These are phyloP conservation scores for Postia placenta DNA, from an alignment of 768 basidiomycete species.

Conservation along the genomic window DNA sequence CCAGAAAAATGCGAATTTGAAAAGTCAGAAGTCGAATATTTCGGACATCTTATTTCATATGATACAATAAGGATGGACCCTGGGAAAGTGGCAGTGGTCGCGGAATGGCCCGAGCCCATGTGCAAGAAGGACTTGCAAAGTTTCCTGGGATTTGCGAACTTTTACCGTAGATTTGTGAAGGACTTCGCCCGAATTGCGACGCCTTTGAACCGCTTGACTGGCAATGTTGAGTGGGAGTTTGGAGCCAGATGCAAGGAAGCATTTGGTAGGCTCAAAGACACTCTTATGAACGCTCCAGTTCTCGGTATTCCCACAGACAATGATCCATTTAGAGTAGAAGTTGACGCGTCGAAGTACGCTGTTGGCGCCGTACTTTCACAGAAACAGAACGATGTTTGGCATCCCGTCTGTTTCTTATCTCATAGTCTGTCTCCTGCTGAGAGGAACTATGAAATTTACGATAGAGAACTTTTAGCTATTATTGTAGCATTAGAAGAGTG, in stretches of 20 bases:
- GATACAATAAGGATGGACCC: slow-evolving; percentile 32
- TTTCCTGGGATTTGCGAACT: slow-evolving; percentile 27
- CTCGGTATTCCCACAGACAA: slow-evolving; percentile 14
- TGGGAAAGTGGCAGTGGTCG: slow-evolving; percentile 31
- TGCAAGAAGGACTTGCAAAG: slow-evolving; percentile 23
- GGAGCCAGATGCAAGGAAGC: slow-evolving; percentile 9
- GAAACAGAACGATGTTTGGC: too few species aligned
- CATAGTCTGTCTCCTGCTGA: too few species aligned
- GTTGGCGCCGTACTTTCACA: too few species aligned
- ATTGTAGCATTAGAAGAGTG: too few species aligned
- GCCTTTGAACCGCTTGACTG: slow-evolving; percentile 17
- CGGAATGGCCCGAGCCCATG: slow-evolving; percentile 23
- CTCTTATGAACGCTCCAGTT: slow-evolving; percentile 15
- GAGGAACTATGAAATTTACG: too few species aligned
- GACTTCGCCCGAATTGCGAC: slow-evolving; percentile 24
- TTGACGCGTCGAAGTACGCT: slow-evolving; percentile 18
- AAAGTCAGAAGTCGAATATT: slow-evolving; percentile 30
- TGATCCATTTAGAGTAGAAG: slow-evolving; percentile 10
- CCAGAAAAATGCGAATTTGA: slow-evolving; percentile 32
- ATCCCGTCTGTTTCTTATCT: too few species aligned
- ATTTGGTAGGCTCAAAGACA: slow-evolving; percentile 25
- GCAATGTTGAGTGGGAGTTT: slow-evolving; percentile 10
- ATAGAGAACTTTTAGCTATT: too few species aligned
- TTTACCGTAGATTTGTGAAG: slow-evolving; percentile 27
- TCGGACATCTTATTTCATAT: slow-evolving; percentile 32